These are phyloP conservation scores for Lactarius indigo DNA, from an alignment of 768 basidiomycete species.

Conservation along the genomic window DNA sequence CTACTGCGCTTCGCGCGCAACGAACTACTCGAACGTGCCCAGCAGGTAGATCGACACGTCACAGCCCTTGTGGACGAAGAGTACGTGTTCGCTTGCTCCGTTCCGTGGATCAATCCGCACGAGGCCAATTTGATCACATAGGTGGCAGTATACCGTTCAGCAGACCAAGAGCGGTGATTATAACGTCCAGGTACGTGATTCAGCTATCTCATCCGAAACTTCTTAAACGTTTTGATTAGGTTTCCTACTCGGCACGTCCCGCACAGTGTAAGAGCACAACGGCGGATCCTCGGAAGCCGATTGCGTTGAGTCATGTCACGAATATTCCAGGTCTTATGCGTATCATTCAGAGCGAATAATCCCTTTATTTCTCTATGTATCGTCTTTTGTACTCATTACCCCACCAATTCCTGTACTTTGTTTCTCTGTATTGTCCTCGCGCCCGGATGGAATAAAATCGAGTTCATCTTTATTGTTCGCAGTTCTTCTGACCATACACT, in stretches of 20 bases:
- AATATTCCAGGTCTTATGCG: constrained; percentile 76
- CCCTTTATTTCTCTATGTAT: background rate
- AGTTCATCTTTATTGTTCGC: background rate
- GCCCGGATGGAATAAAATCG: background rate
- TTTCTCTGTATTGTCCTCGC: background rate
- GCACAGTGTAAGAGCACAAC: constrained; percentile 42
- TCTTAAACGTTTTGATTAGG: constrained; percentile 35
- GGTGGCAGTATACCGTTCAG: constrained; percentile 63
- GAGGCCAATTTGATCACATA: constrained; percentile 27
- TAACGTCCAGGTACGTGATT: constrained; percentile 54
- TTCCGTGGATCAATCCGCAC: constrained; percentile 19
- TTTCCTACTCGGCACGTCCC: constrained; percentile 59
- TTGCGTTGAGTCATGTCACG: constrained; percentile 56
- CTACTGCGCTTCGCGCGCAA: constrained; percentile 19
- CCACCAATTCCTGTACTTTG: background rate
- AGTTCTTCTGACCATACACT: background rate
- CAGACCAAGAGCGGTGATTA: constrained; percentile 54
- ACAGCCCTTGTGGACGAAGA: constrained; percentile 66
- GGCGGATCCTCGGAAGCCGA: constrained; percentile 57
- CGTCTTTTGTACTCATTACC: background rate
- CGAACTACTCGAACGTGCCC: constrained; percentile 48
- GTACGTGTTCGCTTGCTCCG: constrained; percentile 42
- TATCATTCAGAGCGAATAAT: constrained; percentile 43
- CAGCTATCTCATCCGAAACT: background rate
- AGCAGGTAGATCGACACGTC: constrained; percentile 48